Conservation (phyloP, 1,284 basidiomycete species). For the Paramarasmius palmivorus region DNA sequence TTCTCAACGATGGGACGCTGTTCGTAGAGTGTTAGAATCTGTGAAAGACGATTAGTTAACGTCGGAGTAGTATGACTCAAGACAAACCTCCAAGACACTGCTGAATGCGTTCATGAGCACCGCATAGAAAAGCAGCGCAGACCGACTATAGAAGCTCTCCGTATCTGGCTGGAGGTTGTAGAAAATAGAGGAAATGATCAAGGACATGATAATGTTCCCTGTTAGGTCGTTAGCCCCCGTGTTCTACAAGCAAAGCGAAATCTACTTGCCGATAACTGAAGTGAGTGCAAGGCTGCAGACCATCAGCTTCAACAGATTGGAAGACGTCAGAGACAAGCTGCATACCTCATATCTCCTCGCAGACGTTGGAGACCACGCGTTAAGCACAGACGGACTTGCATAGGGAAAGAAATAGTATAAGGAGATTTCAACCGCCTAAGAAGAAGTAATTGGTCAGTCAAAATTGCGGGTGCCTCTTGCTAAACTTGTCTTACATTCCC, state of each 20-base stretch:
- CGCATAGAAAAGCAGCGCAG: conserved; percentile 37
- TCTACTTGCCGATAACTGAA: too few species aligned
- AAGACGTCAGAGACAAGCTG: too few species aligned
- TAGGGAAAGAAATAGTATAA: too few species aligned
- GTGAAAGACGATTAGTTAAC: not conserved
- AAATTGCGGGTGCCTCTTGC: not conserved
- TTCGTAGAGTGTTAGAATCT: conserved; percentile 26
- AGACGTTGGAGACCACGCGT: conserved; percentile 56
- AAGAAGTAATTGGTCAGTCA: not conserved
- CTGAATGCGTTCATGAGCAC: conserved; percentile 24
- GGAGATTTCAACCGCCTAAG: conserved; percentile 22
- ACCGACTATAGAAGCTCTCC: conserved; percentile 48
- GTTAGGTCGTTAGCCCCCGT: not conserved
- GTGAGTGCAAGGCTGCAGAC: too few species aligned
- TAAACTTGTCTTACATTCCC: conserved; percentile 23
- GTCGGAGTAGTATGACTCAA: too few species aligned
- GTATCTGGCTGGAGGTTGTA: conserved; percentile 37
- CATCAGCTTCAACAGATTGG: too few species aligned
- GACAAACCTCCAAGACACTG: conserved; percentile 16
- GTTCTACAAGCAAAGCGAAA: too few species aligned
- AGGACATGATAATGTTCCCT: conserved; percentile 22
- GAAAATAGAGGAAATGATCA: conserved; percentile 53
- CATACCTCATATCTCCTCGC: conserved; percentile 36
- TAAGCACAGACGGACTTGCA: conserved; percentile 60
- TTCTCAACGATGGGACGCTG: conserved; percentile 44